Evolutionary conservation across 2,329 filamentous ascomycete species (phyloP), one percentile per base, ranked within the genome.

Genomic region (Pseudogymnoascus sp.): DNA sequence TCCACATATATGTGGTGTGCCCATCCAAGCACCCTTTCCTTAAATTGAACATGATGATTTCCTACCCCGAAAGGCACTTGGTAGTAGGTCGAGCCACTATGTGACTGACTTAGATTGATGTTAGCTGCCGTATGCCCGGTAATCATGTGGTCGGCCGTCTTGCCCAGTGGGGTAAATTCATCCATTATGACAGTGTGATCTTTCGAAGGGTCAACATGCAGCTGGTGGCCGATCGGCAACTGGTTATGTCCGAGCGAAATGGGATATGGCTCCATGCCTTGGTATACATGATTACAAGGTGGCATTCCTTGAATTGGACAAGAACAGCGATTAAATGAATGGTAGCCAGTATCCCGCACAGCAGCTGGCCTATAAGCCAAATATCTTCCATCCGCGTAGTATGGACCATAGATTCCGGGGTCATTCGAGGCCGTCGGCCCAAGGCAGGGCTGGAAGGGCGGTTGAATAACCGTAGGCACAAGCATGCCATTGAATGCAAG

Each of bases 1-100:
- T 90, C 85, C 55, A 88, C 77, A 71, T 92, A 92, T 30, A 85
- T 81, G 64, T 79, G 79, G 69, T 91, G 85, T n/a, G 88, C 88
- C 74, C 84, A 85, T 12, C 80, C 76, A 21, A 91, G 73, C 2
- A 82, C 82, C 63, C 83, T 86, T 64, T 90, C 87, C 64, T 83
- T 85, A 68, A 89, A 89, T 60, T 78, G 75, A 10, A 71, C 68
- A 65, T 76, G 58, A 15, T 48, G 38, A 23, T 34, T 34, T 52
- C 45, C 45, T 52, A 2, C 45, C 10, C 45, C 45, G 26, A 52
- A 52, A 30, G 45, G 45, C n/a, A 52, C 26, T 15, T 52, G 45
- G 15, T 52, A 52, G 45, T 52, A 52, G 45, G 26, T 52, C 45
- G 45, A 18, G 45, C 45, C 45, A 52, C 5, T 33, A 33, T 30